Conservation (phyloP, 495 filamentous ascomycete genomes). For the Xylaria telfairii region DNA sequence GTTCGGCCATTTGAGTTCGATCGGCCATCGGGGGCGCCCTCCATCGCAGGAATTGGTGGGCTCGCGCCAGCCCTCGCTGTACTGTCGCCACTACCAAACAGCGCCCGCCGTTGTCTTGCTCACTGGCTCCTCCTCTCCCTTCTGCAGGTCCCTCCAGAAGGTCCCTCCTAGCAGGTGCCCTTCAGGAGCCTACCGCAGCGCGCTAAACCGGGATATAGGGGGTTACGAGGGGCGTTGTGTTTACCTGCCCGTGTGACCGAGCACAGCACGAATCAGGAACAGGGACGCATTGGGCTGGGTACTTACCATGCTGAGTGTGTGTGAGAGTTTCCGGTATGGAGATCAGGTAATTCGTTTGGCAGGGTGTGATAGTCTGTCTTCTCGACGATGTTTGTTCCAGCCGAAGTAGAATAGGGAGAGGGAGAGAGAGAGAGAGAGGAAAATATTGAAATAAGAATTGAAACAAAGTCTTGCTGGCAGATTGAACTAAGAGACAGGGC, state of each 20-base stretch:
- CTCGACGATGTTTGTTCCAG: conserved; percentile 4
- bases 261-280: conserved; percentile 12
- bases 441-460: conserved; percentile 12
- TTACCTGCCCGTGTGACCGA: conserved; percentile 12
- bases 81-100: conserved; percentile 15
- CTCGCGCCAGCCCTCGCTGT: conserved; percentile 5
- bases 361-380: neutral
- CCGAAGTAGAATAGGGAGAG: neutral
- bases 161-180: too few relatives aligned
- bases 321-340: neutral
- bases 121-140: conserved; percentile 15
- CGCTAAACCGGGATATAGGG: conserved; percentile 27
- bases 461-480: conserved; percentile 20
- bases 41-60: conserved; percentile 14
- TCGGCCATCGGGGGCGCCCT: conserved; percentile 16
- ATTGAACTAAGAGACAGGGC: conserved; percentile 1
- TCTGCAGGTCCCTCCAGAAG: neutral
- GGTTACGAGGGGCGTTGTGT: conserved; percentile 24
- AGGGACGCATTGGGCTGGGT: neutral
- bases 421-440: conserved; percentile 1
- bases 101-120: conserved; percentile 3
- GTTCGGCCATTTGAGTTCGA: conserved; percentile 11
- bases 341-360: neutral
- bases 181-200: conserved; percentile 3
- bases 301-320: conserved; percentile 27